Evolutionary conservation across 192 early-diverging fungal genomes (phyloP).

Genomic region (Coemansia sp.): DNA sequence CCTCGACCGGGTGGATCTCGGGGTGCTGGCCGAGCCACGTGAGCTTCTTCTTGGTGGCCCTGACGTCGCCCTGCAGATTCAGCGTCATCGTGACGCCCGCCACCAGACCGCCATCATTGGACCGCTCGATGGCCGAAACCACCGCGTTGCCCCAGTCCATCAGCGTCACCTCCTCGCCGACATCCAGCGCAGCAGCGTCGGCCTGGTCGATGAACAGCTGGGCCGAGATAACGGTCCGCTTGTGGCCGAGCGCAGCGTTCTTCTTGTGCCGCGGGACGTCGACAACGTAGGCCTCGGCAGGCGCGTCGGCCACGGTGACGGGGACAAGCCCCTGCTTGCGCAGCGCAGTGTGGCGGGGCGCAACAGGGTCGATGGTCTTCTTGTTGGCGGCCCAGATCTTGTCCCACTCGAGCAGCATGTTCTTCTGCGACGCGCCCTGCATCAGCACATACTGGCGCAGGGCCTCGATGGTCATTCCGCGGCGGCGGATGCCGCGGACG

Average conservation of each 20-base stretch:
- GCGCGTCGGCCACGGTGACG: constrained; percentile 61
- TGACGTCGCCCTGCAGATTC: constrained; percentile 93
- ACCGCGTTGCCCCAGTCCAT: constrained; percentile 99
- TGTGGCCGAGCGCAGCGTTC: constrained; percentile 88
- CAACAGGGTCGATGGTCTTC: constrained; percentile 93
- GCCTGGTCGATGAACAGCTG: constrained; percentile 81
- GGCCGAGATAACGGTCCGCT: constrained; percentile 77
- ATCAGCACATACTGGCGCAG: constrained; percentile 94
- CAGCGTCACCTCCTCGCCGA: constrained; percentile 92
- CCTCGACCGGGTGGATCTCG: constrained; percentile 63
- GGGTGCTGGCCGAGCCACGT: constrained; percentile 82
- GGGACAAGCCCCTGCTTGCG: constrained; percentile 65
- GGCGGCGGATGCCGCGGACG: constrained; percentile 84
- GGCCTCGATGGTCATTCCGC: constrained; percentile 98
- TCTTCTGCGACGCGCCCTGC: constrained; percentile 97
- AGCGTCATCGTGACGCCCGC: constrained; percentile 66
- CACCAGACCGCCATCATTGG: constrained; percentile 55
- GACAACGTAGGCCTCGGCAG: constrained; percentile 46
- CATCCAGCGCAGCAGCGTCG: constrained; percentile 78
- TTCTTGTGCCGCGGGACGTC: constrained; percentile 92
- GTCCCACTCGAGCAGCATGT: constrained; percentile 95
- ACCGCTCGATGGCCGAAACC: constrained; percentile 72
- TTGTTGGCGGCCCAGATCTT: constrained; percentile 98
- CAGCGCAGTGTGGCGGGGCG: constrained; percentile 88
- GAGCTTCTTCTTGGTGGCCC: constrained; percentile 98